Conservation (phyloP, 345 rosid species). For the Sonneratia caseolaris region DNA sequence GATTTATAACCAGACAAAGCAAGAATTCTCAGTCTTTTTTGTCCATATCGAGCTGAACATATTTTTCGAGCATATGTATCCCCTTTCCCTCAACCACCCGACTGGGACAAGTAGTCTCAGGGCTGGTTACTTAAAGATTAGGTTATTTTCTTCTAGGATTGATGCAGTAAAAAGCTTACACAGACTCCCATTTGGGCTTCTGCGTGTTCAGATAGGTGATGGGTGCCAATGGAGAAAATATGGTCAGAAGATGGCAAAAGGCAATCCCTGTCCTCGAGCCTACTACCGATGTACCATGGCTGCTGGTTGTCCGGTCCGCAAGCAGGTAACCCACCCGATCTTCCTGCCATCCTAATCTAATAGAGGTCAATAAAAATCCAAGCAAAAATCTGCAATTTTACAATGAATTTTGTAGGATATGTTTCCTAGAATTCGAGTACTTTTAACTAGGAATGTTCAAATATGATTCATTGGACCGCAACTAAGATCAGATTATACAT, state of each 20-base stretch:
- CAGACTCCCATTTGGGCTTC: neutral
- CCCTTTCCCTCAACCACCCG: too few species aligned
- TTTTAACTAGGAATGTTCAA: too few species aligned
- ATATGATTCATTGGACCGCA: too few species aligned
- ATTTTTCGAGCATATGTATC: too few species aligned
- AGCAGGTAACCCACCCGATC: conserved; percentile 47
- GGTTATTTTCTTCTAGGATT: neutral
- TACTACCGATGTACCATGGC: conserved; percentile 87
- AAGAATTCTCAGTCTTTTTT: too few species aligned
- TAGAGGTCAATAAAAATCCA: neutral
- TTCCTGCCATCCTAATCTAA: neutral
- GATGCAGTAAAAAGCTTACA: neutral
- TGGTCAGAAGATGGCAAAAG: conserved; percentile 85
- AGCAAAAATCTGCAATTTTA: neutral
- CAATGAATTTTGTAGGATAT: neutral
- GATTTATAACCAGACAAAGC: too few species aligned
- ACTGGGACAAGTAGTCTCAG: too few species aligned
- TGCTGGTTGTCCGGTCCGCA: conserved; percentile 75
- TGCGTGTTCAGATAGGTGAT: conserved; percentile 47
- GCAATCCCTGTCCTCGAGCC: conserved; percentile 87
- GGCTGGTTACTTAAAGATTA: neutral
- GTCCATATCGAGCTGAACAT: too few species aligned
- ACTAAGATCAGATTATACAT: too few species aligned
- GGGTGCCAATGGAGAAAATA: conserved; percentile 98
- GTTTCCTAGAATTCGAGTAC: too few species aligned